Percentiles rank a stretch among this genome's conserved stretches.
These are phyloP conservation scores for Beauveria caledonica DNA, from an alignment of 2,329 filamentous ascomycete genomes.

Conservation along the genomic window DNA sequence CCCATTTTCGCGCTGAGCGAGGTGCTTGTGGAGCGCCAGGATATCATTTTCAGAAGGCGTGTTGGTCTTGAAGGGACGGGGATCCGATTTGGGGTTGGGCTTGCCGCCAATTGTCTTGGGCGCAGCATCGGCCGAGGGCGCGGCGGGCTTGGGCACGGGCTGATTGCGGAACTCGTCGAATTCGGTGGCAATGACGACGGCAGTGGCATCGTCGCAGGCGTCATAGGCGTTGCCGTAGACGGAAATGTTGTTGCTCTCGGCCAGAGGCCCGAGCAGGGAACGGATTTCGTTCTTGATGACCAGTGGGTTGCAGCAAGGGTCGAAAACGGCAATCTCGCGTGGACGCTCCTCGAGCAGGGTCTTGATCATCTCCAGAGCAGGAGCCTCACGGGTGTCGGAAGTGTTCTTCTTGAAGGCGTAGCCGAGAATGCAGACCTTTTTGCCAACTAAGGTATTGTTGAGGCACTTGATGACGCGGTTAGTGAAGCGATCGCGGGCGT, in stretches of 20 bases:
- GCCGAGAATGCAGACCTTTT: constrained; percentile 65
- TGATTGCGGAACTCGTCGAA: constrained; percentile 47
- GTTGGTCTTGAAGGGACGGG: constrained; percentile 34
- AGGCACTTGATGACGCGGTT: constrained; percentile 57
- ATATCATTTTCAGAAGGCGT: constrained; percentile 37
- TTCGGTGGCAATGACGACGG: constrained; percentile 47
- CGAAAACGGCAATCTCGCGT: constrained; percentile 57
- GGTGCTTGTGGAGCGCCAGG: constrained; percentile 38
- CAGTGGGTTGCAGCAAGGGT: constrained; percentile 51
- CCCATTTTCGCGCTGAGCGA: constrained; percentile 27
- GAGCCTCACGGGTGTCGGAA: constrained; percentile 63
- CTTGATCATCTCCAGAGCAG: constrained; percentile 60
- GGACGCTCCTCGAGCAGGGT: constrained; percentile 57
- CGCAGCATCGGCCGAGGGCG: not conserved
- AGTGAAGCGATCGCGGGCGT: constrained; percentile 61
- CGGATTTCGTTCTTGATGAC: constrained; percentile 44
- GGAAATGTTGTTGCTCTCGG: constrained; percentile 33
- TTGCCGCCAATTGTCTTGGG: constrained; percentile 24
- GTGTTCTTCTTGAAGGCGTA: constrained; percentile 79
- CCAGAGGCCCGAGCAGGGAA: constrained; percentile 30
- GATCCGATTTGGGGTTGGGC: constrained; percentile 35
- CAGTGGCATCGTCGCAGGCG: constrained; percentile 40
- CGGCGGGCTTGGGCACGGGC: constrained; percentile 24
- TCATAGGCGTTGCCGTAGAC: constrained; percentile 42
- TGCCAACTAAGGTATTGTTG: constrained; percentile 59